Evolutionary conservation across 257 asterid genomes (phyloP), one percentile per base, ranked within the genome.

Genomic region (Avicennia marina): DNA sequence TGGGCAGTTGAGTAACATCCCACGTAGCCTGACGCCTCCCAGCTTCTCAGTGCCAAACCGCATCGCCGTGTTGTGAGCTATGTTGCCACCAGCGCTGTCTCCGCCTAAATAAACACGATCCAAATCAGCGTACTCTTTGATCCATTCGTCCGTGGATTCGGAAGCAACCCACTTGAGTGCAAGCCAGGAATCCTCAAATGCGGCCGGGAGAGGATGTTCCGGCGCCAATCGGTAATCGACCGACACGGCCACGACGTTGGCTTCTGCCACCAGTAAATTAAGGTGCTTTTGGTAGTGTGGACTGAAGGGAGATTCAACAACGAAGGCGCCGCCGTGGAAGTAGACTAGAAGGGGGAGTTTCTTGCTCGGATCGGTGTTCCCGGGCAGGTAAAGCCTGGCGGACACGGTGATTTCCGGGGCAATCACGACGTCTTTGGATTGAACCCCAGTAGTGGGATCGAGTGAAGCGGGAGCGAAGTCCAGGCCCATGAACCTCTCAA

Each of bases 211-310:
- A 10, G 77, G 90, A 18, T 67, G 56, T 63, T 81, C 87, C 0
- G 90, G 90, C 1, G 87, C 90, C 11, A 79, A 26, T 38, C 94
- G 71, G 64, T 84, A 84, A 6, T 84, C 62, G 11, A 81, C 77
- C 0, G 94, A 84, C 0, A 79, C 72, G 6, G 71, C 53, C 0
- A 79, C 38, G 4, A 73, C 81, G 2, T 76, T 68, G 1, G 90
- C 74, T 16, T 72, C 72, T 1, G 71, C 56, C 0, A 60, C 80
- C 2, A 78, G 58, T 25, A 25, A 24, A 19, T 67, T 70, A 19
- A 81, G 68, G 57, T 66, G 73, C 1, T 39, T 67, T 1, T 79
- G 71, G 59, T 76, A 74, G 0, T 46, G 9, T 0, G 68, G 62
- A 1, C 77, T 63, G 60, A 77, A 84, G 6, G 89, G 75, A 3